Evolutionary conservation across 2,329 filamentous ascomycete genomes (phyloP), one percentile per base, ranked within the genome.

Genomic region (Alternaria metachromatica): DNA sequence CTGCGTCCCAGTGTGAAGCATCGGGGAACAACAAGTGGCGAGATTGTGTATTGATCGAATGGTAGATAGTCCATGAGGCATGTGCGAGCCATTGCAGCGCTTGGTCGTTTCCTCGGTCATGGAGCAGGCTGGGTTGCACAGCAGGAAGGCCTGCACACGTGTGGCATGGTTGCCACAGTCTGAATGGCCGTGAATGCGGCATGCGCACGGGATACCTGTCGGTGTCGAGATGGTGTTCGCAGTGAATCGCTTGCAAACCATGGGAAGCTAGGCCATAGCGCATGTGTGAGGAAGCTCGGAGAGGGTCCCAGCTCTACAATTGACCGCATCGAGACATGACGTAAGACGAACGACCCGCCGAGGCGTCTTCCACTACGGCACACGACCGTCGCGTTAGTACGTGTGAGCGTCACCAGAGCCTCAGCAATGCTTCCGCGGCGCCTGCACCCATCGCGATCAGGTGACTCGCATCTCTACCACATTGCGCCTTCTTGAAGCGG

Each of bases 301-400:
- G 20, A 43, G 37, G 45, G 53, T 41, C 15, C 46, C 41, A 28
- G 43, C 44, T 61, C 58, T 69, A 65, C 55, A 66, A 63, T 66
- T 72, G 30, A 41, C 63, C 60, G 28, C 37, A 66, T 58, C 26
- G 11, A 43, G 59, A 58, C 43, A 61, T 71, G 67, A 71, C 62
- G 69, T 70, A 70, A 69, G 50, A 28, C 44, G 33, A 20, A 25
- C 55, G 57, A 28, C 33, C 28, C 62, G 28, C 60, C 60, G 63
- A 54, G 59, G 55, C 53, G 30, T 53, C 56, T 33, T 53, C 49
- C 57, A 55, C 55, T 54, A 62, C 57, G 58, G 62, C 49, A 59
- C 45, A 63, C 54, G 55, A 64, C 63, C 44, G 33, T 59, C 45
- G 50, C 13, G 48, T 46, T 53, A 55, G 55, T 37, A 48, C 55